phyloP scores from a whole-genome alignment of 2,329 filamentous ascomycete species.

The Colletotrichum sp. region DNA sequence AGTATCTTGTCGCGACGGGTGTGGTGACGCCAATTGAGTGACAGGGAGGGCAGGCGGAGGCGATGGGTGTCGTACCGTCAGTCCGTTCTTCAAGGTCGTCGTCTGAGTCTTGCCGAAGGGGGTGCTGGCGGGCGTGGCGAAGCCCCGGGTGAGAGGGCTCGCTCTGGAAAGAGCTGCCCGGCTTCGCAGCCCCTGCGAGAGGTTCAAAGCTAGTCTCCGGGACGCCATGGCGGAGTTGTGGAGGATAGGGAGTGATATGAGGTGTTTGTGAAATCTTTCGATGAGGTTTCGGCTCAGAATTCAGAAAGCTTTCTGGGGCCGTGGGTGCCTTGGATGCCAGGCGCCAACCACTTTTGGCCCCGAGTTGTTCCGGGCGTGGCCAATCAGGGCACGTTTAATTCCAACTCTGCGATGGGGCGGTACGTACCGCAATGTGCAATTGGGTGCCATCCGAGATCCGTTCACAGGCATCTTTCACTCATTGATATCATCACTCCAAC shows the following conservation, averaged over 20 bases:
- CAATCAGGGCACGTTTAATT: conserved; percentile 35
- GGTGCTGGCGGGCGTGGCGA: conserved; percentile 80
- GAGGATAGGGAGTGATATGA: conserved; percentile 55
- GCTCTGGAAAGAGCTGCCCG: conserved; percentile 83
- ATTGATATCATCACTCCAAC: neutral
- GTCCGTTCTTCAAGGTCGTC: conserved; percentile 95
- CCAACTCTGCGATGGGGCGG: neutral
- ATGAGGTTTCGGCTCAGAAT: conserved; percentile 40
- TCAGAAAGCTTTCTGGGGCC: conserved; percentile 48
- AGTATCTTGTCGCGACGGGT: conserved; percentile 27
- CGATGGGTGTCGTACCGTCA: conserved; percentile 73
- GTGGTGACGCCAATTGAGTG: conserved; percentile 41
- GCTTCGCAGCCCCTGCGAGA: conserved; percentile 88
- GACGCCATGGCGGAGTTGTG: conserved; percentile 81
- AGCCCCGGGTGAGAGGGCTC: conserved; percentile 80
- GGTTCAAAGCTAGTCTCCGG: conserved; percentile 94
- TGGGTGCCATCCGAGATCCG: neutral
- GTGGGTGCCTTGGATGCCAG: conserved; percentile 46
- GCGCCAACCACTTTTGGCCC: conserved; percentile 37
- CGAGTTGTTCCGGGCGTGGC: conserved; percentile 43
- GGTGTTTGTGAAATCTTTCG: conserved; percentile 61
- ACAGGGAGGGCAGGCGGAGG: conserved; percentile 1
- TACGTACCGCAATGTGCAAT: neutral
- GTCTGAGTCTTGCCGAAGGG: conserved; percentile 85
- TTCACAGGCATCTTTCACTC: neutral